Conservation (phyloP, 371 early-diverging fungal species). For the Rhizopus microsporus region DNA sequence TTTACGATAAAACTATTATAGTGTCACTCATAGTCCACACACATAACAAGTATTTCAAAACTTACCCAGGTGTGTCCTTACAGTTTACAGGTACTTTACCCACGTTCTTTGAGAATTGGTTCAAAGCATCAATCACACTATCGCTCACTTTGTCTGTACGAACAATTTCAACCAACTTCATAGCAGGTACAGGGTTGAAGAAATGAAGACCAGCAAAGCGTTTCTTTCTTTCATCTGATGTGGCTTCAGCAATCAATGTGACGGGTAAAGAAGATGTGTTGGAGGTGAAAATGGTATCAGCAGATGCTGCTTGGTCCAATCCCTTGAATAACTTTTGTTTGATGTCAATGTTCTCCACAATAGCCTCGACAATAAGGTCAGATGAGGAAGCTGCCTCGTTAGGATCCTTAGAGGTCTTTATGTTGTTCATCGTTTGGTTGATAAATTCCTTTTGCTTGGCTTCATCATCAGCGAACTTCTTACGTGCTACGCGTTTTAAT, state of each 20-base stretch:
- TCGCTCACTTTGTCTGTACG: constrained; percentile 67
- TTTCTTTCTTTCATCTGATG: constrained; percentile 52
- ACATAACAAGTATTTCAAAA: not conserved
- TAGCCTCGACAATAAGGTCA: constrained; percentile 91
- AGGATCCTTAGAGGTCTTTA: constrained; percentile 66
- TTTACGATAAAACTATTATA: constrained; percentile 88
- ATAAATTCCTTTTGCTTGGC: constrained; percentile 64
- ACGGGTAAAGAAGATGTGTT: constrained; percentile 94
- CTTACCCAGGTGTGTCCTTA: constrained; percentile 96
- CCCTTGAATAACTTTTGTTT: constrained; percentile 81
- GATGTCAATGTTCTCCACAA: constrained; percentile 89
- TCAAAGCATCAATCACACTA: constrained; percentile 61
- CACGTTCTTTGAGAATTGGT: constrained; percentile 68
- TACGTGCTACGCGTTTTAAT: constrained; percentile 86
- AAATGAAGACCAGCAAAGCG: constrained; percentile 92
- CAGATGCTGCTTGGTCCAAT: constrained; percentile 75
- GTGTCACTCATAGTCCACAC: not conserved
- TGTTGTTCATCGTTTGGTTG: constrained; percentile 61
- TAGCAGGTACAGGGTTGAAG: constrained; percentile 96
- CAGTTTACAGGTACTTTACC: constrained; percentile 90
- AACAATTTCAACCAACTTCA: constrained; percentile 96
- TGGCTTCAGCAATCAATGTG: constrained; percentile 73
- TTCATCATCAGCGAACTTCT: constrained; percentile 77
- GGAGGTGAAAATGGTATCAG: constrained; percentile 78
- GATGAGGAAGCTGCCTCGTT: constrained; percentile 53